Base-by-base conservation (phyloP, 2,329 filamentous ascomycete species). In the Fusarium udum region DNA sequence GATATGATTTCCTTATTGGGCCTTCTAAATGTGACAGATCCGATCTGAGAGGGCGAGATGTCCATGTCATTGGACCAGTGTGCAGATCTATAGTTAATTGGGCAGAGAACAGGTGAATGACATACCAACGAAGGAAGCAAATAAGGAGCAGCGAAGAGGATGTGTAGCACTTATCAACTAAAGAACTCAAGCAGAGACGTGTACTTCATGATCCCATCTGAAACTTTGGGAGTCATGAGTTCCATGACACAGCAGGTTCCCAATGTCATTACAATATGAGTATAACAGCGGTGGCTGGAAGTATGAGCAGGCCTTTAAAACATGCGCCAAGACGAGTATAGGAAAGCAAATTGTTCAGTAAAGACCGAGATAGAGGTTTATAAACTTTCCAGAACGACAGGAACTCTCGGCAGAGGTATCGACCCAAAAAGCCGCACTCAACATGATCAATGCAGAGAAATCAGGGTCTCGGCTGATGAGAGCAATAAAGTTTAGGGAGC, bases 71-170 rank as follows among this genome's bases (percentile, higher is more conserved):
- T 11, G 1, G 13, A 26, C 12, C 8, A 42, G 5, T 14, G 24
- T 10, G 18, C 26, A 28, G 18, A 22, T 22, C 0, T 20, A 3
- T 3, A 14, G 8, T 14, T 5, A 1, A 1, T 20, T 20, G 7
- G 28, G 7, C 12, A 20, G 12, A 20, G 24, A 20, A 20, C 4
- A 4, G 16, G 12, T 14, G 43, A 20, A 13, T 26, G 12, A 3
- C 5, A 7, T 13, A 26, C 16, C 4, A 4, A 20, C 4, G 7
- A 20, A 26, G 16, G 4, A 4, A 20, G 11, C 7, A 3, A 9
- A 26, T 26, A 20, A 20, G 18, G 0, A 43, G 11, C 1, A 26
- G 10, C 15, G 7, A 18, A 43, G n/a, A n/a, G n/a, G n/a, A n/a
- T 20, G 16, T 7, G 3, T 20, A 26, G 16, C 8, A 26, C 24